Base-by-base conservation (phyloP, 148 eudicot species). In the Camellia sinensis region DNA sequence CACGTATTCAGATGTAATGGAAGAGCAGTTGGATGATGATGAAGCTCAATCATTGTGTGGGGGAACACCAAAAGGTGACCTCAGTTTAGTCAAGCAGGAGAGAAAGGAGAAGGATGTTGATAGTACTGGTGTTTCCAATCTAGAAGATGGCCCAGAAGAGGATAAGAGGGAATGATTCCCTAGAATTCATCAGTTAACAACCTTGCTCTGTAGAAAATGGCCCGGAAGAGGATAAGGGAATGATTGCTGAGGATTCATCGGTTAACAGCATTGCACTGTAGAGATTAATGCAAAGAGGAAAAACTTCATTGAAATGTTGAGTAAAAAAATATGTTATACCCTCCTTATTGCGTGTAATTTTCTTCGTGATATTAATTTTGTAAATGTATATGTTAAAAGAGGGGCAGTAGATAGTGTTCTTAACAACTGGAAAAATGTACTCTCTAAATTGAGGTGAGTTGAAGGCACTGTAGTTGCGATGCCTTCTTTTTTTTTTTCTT, bases 11-110 rank as follows among this genome's bases (percentile, higher is more conserved):
- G 93, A 88, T 52, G 88, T 81, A 80, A 78, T 78, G 70, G 99
- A 87, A 78, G 93, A 87, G 19, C 91, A 93, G n/a, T 81, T 71
- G 2, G 90, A 87, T 46, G 97, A 90, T 4, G 98, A 93, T 79
- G 99, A 93, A 92, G 85, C 88, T 64, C 91, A 95, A 85, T 80
- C 95, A 22, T 88, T 95, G 14, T 89, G 87, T 75, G 81, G 85
- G 67, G 90, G 85, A 67, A 81, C 86, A 74, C 85, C 95, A 13
- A 82, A 81, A 78, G 96, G 96, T 2, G 95, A 92, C 80, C 80
- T 96, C 29, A 79, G 88, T 83, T 79, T 96, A 89, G 97, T 96
- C 21, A 88, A 87, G 72, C 97, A 84, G 72, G 89, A 80, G 12
- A 89, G 86, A 71, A 84, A 82, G 18, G 90, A 85, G 5, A 87